Base-by-base conservation (phyloP, 139 green algal genomes). In the Bryopsis sp. region DNA sequence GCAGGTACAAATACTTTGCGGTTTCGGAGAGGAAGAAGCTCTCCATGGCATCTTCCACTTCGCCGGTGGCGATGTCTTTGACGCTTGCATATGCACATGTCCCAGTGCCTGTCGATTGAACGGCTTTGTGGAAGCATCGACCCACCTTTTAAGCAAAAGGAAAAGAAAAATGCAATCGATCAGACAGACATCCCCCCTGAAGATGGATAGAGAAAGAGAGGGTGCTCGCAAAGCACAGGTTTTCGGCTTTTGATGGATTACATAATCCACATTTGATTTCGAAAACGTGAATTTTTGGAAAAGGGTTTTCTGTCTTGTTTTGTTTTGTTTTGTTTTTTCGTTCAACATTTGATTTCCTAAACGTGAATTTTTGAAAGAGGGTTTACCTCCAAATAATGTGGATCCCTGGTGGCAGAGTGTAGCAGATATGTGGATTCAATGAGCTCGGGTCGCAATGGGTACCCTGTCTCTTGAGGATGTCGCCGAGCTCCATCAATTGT, bases 1-100 rank as follows among this genome's bases (percentile, higher is more conserved):
- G 77, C 19, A 97, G 81, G 73, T 84, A 93, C 37, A 95, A 78
- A 78, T 95, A 96, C 82, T 95, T 96, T 58, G 83, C 46, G 0
- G 91, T 97, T 64, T 97, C 91, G 1, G 78, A 76, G 32, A 98
- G 78, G 50, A 97, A 96, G 79, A 94, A 97, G 35, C 61, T 83
- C 75, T 97, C 87, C 87, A 92, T 91, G 26, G 86, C 79, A 75
- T 97, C 90, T 29, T 84, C 80, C 62, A 88, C 73, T 57, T 75
- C 72, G 85, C 88, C 85, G 15, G 81, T 89, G 34, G 39, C 61
- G 0, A 95, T 75, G 63, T 93, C 77, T 31, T 39, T 70, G 38
- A 93, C 72, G 33, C 29, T 68, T 19, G 85, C 81, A 71, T 79
- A 90, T 31, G 86, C 88, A 75, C 89, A 95, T 3, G 67, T 8